A percentile compares a stretch with the other conserved stretches of the same genome.
phyloP scores from a whole-genome alignment of 129 eudicot genomes.

The Daucus carota region DH1_v3.0 NC_030381.2:45976501-45977000 shows the following conservation, averaged over 20 bases:
- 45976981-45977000: constrained; percentile 84
- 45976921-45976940: constrained; percentile 30
- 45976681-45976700: constrained; percentile 50
- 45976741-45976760: constrained; percentile 53
- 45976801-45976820: constrained; percentile 45
- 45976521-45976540: constrained; percentile 55
- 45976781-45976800: constrained; percentile 50
- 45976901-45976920: constrained; percentile 53
- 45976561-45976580: constrained; percentile 73
- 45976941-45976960: constrained; percentile 17
- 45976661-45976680: constrained; percentile 38
- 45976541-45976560: constrained; percentile 54
- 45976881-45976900: constrained; percentile 57
- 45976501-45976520: constrained; percentile 58
- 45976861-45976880: constrained; percentile 60
- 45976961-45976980: constrained; percentile 25
- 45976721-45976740: constrained; percentile 82
- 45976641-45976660: constrained; percentile 38
- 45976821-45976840: constrained; percentile 97
- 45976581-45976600: constrained; percentile 60
- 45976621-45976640: constrained; percentile 27
- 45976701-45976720: constrained; percentile 84
- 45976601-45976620: constrained; percentile 33
- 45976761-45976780: constrained; percentile 70
- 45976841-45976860: constrained; percentile 52